These are phyloP conservation scores for Penicillium aurantiogriseum DNA, from an alignment of 2,329 filamentous ascomycete species.

Conservation along the genomic window DNA sequence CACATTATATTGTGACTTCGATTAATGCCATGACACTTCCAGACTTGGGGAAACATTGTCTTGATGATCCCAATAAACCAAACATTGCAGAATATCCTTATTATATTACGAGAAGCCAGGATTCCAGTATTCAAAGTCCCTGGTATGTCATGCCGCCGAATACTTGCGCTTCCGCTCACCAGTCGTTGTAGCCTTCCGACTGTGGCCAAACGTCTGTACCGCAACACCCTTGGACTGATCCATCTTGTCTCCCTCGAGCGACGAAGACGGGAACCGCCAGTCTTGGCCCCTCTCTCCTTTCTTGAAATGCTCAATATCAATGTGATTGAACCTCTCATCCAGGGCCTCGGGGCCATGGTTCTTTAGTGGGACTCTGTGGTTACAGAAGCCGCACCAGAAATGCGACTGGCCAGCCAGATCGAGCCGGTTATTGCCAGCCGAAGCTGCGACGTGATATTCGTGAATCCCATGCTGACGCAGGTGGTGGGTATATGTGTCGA, in stretches of 20 bases:
- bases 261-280: slow-evolving; percentile 31
- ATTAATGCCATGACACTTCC: neutral
- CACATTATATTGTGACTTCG: slow-evolving; percentile 11
- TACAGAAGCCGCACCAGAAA: slow-evolving; percentile 90
- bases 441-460: slow-evolving; percentile 30
- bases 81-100: slow-evolving; percentile 2
- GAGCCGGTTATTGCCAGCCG: slow-evolving; percentile 56
- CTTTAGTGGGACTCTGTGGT: slow-evolving; percentile 53
- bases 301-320: slow-evolving; percentile 58
- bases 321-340: slow-evolving; percentile 68
- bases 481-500: slow-evolving; percentile 62
- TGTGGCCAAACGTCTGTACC: neutral
- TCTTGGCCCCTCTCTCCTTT: slow-evolving; percentile 36
- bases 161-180: slow-evolving; percentile 17
- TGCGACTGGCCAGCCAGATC: slow-evolving; percentile 62
- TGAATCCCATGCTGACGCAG: slow-evolving; percentile 51
- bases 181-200: neutral
- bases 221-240: neutral
- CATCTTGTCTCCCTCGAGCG: neutral
- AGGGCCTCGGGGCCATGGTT: slow-evolving; percentile 55
- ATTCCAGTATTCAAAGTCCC: neutral
- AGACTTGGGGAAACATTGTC: neutral
- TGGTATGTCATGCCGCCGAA: neutral
- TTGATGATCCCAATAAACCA: neutral
- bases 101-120: neutral